Evolutionary conservation across 345 rosid genomes (phyloP).

Genomic region (Boechera divaricarpa): DNA sequence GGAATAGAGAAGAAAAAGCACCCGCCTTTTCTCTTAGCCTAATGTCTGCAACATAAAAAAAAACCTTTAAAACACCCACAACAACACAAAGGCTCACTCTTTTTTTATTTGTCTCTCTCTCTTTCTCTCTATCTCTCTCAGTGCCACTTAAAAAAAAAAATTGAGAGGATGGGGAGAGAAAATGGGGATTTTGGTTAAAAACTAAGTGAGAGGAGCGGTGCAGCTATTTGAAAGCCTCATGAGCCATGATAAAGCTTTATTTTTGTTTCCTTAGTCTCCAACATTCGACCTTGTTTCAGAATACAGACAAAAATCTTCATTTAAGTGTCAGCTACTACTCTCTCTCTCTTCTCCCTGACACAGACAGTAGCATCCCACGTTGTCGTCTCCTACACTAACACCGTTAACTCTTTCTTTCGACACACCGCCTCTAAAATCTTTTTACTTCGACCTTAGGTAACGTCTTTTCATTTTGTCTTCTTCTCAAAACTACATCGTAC

Average conservation of each 20-base stretch:
- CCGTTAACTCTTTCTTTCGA: conserved; percentile 31
- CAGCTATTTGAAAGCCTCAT: conserved; percentile 58
- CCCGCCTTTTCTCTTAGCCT: not conserved
- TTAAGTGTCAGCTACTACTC: conserved; percentile 36
- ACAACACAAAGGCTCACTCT: conserved; percentile 24
- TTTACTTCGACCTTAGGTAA: conserved; percentile 42
- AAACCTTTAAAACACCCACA: conserved; percentile 21
- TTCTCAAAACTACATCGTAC: conserved; percentile 35
- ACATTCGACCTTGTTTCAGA: conserved; percentile 66
- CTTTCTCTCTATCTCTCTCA: not conserved
- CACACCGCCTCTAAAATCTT: conserved; percentile 35
- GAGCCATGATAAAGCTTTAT: conserved; percentile 47
- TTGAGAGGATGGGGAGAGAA: conserved; percentile 37
- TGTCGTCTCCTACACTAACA: conserved; percentile 41
- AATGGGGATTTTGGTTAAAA: conserved; percentile 32
- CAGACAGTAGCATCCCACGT: conserved; percentile 40
- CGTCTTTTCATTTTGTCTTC: conserved; percentile 31
- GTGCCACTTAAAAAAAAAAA: conserved; percentile 28
- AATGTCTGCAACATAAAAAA: not conserved
- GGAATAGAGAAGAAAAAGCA: conserved; percentile 32
- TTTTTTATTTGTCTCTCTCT: conserved; percentile 8
- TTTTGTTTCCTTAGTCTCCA: conserved; percentile 77
- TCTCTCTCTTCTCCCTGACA: conserved; percentile 37
- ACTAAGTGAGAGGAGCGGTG: conserved; percentile 61
- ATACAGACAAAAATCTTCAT: conserved; percentile 61